Evolutionary conservation across 352 stramenopile species (phyloP).

Genomic region (Phytopythium helicoides): DNA sequence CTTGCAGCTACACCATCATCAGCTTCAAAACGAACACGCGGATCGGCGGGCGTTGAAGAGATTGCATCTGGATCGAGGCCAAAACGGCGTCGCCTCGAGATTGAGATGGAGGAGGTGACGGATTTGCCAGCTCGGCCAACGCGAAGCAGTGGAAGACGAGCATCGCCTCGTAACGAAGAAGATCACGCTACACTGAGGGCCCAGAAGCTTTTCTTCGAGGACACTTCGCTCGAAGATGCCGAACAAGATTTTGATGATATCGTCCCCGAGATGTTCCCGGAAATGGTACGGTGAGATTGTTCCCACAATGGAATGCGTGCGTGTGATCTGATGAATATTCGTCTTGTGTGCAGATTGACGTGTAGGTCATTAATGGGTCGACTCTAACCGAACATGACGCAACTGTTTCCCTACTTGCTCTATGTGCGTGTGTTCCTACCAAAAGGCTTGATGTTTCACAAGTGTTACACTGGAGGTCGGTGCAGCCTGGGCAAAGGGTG

Average conservation of each 20-base stretch:
- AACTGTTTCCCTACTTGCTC: too few relatives aligned
- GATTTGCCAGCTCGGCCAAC: background rate
- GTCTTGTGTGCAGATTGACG: background rate
- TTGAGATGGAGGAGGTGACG: conserved; percentile 7
- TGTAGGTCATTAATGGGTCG: too few relatives aligned
- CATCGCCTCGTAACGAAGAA: conserved; percentile 1
- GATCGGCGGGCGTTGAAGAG: background rate
- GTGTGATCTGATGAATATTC: background rate
- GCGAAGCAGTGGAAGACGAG: conserved; percentile 1
- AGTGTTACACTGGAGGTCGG: too few relatives aligned
- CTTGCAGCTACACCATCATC: background rate
- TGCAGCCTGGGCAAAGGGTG: too few relatives aligned
- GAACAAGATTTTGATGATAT: conserved; percentile 33
- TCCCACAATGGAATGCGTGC: background rate
- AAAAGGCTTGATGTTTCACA: too few relatives aligned
- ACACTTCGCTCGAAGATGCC: conserved; percentile 8
- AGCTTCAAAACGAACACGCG: conserved; percentile 2
- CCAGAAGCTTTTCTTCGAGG: conserved; percentile 12
- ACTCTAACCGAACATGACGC: background rate
- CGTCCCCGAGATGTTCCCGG: conserved; percentile 34
- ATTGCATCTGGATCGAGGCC: background rate
- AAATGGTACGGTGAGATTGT: conserved; percentile 21
- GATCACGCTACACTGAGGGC: background rate
- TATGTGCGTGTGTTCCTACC: too few relatives aligned
- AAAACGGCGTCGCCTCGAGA: conserved; percentile 17